Base-by-base conservation (phyloP, 2,329 filamentous ascomycete species). In the Paracorniculantispora psalliotae region DNA sequence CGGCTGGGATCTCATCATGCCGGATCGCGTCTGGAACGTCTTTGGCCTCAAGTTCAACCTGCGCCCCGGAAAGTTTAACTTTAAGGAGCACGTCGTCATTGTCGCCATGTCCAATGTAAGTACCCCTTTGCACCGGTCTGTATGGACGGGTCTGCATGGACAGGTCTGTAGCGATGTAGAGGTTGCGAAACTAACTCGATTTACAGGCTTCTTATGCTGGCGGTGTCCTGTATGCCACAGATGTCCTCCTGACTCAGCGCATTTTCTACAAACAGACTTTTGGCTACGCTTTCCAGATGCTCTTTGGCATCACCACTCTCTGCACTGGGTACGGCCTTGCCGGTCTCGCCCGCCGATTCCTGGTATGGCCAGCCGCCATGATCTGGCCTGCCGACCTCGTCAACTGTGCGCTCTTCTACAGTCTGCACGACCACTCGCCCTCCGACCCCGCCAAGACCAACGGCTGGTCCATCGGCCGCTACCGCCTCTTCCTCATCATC, bases 391-490 rank as follows among this genome's bases (percentile, higher is more conserved):
- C 77, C 51, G 80, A 79, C 21, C 69, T 84, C 13, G 81, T 82
- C 59, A 82, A 80, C 62, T 78, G 77, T 15, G 78, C 79, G 2
- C 70, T 84, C 39, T 78, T 84, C 65, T 74, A 77, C 61, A 78
- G 74, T 41, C 72, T 79, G 43, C 76, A 79, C 63, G 76, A 79
- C 59, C 75, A 78, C 64, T 72, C 74, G 3, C 70, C 68, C 15
- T 76, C 76, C 6, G 75, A 82, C 63, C 79, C 81, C 1, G 67
- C 74, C 49, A 79, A 78, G 57, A 77, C 77, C 25, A 79, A 77
- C 65, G 85, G 86, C 46, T 89, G 87, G 86, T 77, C 67, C 35
- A 79, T 88, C 51, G 80, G 82, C n/a, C 81, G 85, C 54, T 88
- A 86, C 69, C 79, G 77, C 62, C 83, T 83, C 69, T 89, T 88